Evolutionary conservation across 1,284 basidiomycete genomes (phyloP).

Genomic region (Ustilago shanxiensis): DNA sequence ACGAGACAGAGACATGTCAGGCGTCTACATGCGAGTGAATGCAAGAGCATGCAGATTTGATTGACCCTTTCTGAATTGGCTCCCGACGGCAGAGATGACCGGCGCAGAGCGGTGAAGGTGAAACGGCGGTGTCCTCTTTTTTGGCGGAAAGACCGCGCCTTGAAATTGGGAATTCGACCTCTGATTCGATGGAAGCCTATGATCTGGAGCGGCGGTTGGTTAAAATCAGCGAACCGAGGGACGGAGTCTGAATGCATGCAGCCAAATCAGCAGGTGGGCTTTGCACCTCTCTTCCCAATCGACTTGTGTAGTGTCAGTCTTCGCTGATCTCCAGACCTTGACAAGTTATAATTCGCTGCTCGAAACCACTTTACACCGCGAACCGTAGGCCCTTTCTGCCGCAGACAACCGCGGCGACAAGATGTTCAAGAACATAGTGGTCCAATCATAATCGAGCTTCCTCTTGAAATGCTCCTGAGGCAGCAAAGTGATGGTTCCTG

Average conservation of each 20-base stretch:
- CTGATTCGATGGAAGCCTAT: neutral
- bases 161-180: neutral
- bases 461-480: neutral
- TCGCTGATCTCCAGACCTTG: neutral
- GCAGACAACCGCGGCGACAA: constrained; percentile 7
- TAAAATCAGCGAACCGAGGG: constrained; percentile 24
- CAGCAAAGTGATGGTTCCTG: neutral
- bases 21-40: neutral
- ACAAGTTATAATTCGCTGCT: neutral
- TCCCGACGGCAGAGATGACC: neutral
- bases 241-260: constrained; percentile 18
- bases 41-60: neutral
- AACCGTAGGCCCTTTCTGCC: constrained; percentile 8
- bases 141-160: too few relatives aligned
- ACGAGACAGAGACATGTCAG: neutral
- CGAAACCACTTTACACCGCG: neutral
- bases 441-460: constrained; percentile 3
- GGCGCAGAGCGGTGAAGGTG: too few relatives aligned
- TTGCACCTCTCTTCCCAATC: too few relatives aligned
- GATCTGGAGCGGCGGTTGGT: constrained; percentile 26
- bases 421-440: neutral
- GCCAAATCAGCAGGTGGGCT: neutral
- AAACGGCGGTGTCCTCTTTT: neutral
- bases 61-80: neutral
- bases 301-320: neutral